phyloP scores from a whole-genome alignment of 192 early-diverging fungal species.

The Coemansia sp. region DNA sequence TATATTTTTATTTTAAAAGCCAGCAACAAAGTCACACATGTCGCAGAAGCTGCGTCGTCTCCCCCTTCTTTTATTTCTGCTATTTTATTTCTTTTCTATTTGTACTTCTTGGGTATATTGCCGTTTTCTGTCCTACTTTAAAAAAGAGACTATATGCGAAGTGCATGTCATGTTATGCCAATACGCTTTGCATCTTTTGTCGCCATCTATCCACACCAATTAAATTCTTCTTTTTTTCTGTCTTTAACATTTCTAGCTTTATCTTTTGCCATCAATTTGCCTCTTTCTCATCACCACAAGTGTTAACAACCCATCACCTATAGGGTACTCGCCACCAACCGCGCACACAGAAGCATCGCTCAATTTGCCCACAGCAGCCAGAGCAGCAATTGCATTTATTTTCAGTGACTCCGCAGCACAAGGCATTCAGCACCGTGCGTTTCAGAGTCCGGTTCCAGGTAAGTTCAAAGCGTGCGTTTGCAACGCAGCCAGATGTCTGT shows the following conservation, averaged over 20 bases:
- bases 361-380: too few relatives aligned
- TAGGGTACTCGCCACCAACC: too few relatives aligned
- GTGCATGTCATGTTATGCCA: slow-evolving; percentile 5
- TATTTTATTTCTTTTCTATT: neutral
- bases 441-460: too few relatives aligned
- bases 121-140: neutral
- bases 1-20: neutral
- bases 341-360: too few relatives aligned
- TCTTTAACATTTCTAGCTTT: neutral
- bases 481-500: too few relatives aligned
- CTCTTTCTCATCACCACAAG: neutral
- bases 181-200: slow-evolving; percentile 2
- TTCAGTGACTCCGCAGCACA: too few relatives aligned
- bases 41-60: neutral
- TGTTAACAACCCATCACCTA: too few relatives aligned
- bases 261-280: neutral
- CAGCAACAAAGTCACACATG: too few relatives aligned
- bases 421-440: too few relatives aligned
- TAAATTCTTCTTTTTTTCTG: neutral
- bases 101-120: neutral
- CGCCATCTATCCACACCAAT: neutral
- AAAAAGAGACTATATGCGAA: neutral
- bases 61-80: neutral
- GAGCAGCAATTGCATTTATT: too few relatives aligned
- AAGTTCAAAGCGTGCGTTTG: too few relatives aligned